A percentile compares a stretch with the other conserved stretches of the same genome.
Evolutionary conservation across 441 rosid species (phyloP).

Genomic region (Flueggea neowawraea): DNA sequence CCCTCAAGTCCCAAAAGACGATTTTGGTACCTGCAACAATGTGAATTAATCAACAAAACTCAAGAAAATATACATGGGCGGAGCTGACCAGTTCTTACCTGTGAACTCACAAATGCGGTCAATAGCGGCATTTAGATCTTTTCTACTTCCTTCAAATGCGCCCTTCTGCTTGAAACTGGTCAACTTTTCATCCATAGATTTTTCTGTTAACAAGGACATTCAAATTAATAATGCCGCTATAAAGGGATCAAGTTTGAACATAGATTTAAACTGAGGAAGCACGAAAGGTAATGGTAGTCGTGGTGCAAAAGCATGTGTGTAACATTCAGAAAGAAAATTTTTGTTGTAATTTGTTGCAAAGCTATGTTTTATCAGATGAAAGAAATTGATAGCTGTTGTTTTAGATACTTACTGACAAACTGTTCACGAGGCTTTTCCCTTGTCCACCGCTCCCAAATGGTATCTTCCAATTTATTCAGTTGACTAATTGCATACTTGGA

Average conservation of each 20-base stretch:
- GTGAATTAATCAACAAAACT: conserved; percentile 15
- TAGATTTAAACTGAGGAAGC: too few species aligned
- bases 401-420: conserved; percentile 52
- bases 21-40: conserved; percentile 81
- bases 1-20: conserved; percentile 91
- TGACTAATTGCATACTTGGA: conserved; percentile 95
- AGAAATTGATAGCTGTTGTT: too few species aligned
- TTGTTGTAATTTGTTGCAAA: too few species aligned
- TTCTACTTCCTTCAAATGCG: conserved; percentile 86
- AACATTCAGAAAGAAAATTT: too few species aligned
- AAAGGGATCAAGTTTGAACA: conserved; percentile 9
- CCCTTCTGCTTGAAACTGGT: conserved; percentile 67
- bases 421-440: conserved; percentile 62
- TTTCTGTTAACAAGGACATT: conserved; percentile 32
- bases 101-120: conserved; percentile 88
- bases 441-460: conserved; percentile 86
- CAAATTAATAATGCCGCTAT: too few species aligned
- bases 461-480: conserved; percentile 90
- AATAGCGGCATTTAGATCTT: conserved; percentile 85
- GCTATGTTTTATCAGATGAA: too few species aligned
- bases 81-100: conserved; percentile 41
- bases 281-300: too few species aligned
- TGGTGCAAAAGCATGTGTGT: too few species aligned
- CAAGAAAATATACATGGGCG: conserved; percentile 7
- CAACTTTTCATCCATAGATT: conserved; percentile 65